Percentiles rank a stretch among this genome's conserved stretches.
These are phyloP conservation scores for Raphanus sativus DNA, from an alignment of 345 rosid genomes.

Conservation along the genomic window DNA sequence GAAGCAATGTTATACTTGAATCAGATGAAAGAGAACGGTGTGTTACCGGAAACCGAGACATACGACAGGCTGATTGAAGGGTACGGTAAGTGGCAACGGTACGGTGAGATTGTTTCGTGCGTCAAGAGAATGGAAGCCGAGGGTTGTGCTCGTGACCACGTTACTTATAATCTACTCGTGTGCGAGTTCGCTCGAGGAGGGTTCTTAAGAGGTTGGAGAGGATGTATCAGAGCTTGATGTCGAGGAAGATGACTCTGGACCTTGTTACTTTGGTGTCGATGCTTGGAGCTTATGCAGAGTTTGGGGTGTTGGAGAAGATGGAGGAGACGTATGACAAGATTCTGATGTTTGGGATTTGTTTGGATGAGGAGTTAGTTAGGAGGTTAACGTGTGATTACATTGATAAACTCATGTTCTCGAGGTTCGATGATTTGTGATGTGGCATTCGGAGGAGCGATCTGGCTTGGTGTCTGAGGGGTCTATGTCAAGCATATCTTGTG, in stretches of 20 bases:
- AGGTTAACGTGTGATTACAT: conserved; percentile 56
- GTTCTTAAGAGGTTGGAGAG: conserved; percentile 51
- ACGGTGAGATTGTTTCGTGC: conserved; percentile 48
- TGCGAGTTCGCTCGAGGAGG: conserved; percentile 58
- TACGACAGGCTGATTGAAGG: conserved; percentile 30
- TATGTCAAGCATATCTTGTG: conserved; percentile 50
- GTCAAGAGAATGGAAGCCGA: conserved; percentile 60
- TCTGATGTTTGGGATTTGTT: too few relatives aligned
- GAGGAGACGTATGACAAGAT: too few relatives aligned
- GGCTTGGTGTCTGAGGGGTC: conserved; percentile 56
- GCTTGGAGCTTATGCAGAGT: too few relatives aligned
- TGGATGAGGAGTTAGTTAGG: too few relatives aligned
- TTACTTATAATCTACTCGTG: conserved; percentile 60
- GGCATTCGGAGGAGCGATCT: conserved; percentile 50
- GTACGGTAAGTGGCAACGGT: not conserved
- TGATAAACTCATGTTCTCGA: conserved; percentile 64
- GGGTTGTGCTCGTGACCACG: conserved; percentile 52
- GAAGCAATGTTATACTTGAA: not conserved
- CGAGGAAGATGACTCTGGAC: too few relatives aligned
- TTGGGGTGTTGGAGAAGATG: too few relatives aligned
- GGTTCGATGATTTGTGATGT: conserved; percentile 57
- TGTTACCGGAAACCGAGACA: conserved; percentile 47
- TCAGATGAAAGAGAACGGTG: not conserved
- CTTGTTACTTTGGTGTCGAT: too few relatives aligned
- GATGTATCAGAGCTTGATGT: too few relatives aligned